Percentiles rank a stretch among this genome's conserved stretches.
Conservation (phyloP, 1,284 basidiomycete genomes). For the Phlebopus sp. region DNA sequence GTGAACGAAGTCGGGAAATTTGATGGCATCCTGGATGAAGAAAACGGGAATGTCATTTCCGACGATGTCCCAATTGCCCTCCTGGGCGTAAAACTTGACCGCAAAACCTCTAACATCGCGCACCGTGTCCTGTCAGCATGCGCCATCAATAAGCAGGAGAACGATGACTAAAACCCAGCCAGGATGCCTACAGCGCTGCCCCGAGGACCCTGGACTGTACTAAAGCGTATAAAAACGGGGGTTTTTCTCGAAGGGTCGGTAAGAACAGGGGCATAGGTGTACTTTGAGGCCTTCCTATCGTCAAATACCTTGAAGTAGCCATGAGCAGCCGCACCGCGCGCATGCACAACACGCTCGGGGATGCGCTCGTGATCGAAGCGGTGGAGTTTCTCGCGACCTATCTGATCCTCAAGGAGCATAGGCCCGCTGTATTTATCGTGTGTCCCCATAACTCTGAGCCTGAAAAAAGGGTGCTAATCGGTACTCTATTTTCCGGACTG, state of each 20-base stretch:
- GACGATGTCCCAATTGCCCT: constrained; percentile 83
- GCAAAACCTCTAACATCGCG: constrained; percentile 87
- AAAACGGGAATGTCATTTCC: constrained; percentile 79
- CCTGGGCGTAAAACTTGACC: constrained; percentile 74
- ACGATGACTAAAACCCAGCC: background rate
- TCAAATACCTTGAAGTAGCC: constrained; percentile 78
- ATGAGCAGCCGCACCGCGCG: constrained; percentile 78
- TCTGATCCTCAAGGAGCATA: constrained; percentile 63
- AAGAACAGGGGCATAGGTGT: constrained; percentile 65
- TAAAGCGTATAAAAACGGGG: constrained; percentile 78
- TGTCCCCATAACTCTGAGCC: constrained; percentile 48
- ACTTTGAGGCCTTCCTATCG: constrained; percentile 52
- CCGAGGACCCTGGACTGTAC: constrained; percentile 73
- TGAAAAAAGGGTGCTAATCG: constrained; percentile 23
- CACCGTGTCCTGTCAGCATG: constrained; percentile 57
- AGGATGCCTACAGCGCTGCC: constrained; percentile 60
- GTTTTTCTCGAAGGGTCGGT: constrained; percentile 70
- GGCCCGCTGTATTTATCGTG: constrained; percentile 47
- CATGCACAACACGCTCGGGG: constrained; percentile 76
- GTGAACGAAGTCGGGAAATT: constrained; percentile 82
- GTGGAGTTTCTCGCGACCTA: constrained; percentile 68
- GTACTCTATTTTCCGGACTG: background rate
- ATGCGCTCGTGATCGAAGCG: constrained; percentile 85
- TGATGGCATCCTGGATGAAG: constrained; percentile 83
- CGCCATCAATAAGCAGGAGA: background rate